Percentiles rank a stretch among this genome's conserved stretches.
Evolutionary conservation across 1,139 yeast genomes (phyloP).

Genomic region (Magnusiomyces tetraspermus): DNA sequence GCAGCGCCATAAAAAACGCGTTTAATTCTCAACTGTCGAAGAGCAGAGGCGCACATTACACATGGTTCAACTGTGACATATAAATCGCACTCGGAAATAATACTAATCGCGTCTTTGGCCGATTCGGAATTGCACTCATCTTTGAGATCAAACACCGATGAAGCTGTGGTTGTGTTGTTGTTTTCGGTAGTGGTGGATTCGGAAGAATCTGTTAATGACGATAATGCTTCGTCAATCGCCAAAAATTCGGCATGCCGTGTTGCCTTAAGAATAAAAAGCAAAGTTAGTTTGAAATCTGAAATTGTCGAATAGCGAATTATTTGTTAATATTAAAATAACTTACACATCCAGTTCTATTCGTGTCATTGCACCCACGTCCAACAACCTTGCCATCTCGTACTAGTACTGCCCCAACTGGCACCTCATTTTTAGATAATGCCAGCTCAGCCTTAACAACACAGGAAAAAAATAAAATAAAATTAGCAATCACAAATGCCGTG

Average conservation of each 20-base stretch:
- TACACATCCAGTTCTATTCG: conserved; percentile 65
- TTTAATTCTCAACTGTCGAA: conserved; percentile 67
- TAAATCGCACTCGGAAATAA: conserved; percentile 47
- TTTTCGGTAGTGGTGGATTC: too few species aligned
- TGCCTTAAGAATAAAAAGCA: conserved; percentile 37
- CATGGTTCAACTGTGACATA: conserved; percentile 98
- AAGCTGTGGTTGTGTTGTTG: not conserved
- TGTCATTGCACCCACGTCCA: conserved; percentile 79
- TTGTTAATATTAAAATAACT: conserved; percentile 16
- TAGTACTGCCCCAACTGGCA: conserved; percentile 68
- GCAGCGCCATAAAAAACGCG: conserved; percentile 84
- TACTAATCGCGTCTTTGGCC: conserved; percentile 11
- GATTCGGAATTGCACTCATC: not conserved
- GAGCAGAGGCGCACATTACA: conserved; percentile 93
- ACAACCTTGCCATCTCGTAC: conserved; percentile 45
- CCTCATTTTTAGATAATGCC: conserved; percentile 51
- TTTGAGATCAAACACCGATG: not conserved
- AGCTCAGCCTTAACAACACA: conserved; percentile 37
- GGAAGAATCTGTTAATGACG: too few species aligned
- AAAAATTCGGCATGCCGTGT: conserved; percentile 88
- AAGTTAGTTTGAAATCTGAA: not conserved
- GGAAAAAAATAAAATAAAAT: not conserved
- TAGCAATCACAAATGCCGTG: not conserved
- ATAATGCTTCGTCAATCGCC: conserved; percentile 53
- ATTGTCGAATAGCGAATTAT: not conserved